A percentile compares a stretch with the other conserved stretches of the same genome.
Conservation (phyloP, 345 rosid species). For the Eucalyptus cloeziana region DNA sequence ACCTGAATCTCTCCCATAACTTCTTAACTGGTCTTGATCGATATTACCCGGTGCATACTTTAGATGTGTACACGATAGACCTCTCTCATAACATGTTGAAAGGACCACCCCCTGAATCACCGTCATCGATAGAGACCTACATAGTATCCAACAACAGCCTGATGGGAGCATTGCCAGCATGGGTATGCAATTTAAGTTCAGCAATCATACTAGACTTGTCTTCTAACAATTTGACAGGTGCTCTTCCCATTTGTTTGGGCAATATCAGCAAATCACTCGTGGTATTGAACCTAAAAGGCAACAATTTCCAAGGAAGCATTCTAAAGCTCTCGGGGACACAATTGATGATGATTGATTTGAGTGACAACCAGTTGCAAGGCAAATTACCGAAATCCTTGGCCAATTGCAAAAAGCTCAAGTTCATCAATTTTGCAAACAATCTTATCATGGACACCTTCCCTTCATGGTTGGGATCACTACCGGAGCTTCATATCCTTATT, state of each 20-base stretch:
- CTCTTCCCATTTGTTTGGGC: slow-evolving; percentile 9
- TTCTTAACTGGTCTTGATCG: background rate
- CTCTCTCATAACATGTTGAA: background rate
- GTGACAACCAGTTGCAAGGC: background rate
- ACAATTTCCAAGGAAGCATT: background rate
- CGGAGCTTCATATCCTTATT: background rate
- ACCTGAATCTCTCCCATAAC: background rate
- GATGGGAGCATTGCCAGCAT: background rate
- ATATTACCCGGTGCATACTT: background rate
- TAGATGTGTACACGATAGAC: background rate
- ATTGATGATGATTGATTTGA: background rate
- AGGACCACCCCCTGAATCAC: slow-evolving; percentile 1
- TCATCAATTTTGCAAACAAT: background rate
- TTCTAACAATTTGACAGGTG: background rate
- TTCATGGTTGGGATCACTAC: background rate
- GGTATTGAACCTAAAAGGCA: background rate
- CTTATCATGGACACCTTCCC: background rate
- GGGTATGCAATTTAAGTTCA: background rate
- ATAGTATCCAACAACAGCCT: background rate
- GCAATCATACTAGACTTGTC: background rate
- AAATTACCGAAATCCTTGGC: background rate
- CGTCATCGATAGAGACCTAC: background rate
- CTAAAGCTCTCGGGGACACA: background rate
- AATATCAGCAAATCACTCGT: background rate
- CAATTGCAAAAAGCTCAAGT: background rate